phyloP scores from a whole-genome alignment of 2,329 filamentous ascomycete species.

The Geosmithia morbida region DNA sequence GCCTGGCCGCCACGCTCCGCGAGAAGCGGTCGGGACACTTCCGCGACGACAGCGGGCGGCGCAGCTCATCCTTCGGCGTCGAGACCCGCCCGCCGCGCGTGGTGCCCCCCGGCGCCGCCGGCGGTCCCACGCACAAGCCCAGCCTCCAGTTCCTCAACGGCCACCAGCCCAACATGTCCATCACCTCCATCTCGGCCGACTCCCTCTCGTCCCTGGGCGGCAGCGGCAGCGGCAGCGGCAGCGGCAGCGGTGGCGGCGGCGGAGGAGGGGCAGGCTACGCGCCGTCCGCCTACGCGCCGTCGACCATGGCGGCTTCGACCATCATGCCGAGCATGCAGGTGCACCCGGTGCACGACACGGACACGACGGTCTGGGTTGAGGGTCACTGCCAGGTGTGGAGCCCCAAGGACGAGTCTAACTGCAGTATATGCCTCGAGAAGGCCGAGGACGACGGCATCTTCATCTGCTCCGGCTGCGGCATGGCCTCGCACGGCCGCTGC shows the following conservation, averaged over 20 bases:
- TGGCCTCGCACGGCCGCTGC: conserved; percentile 42
- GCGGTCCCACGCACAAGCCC: conserved; percentile 39
- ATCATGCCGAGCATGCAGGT: conserved; percentile 77
- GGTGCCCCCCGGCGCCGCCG: background rate
- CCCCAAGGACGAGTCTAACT: conserved; percentile 42
- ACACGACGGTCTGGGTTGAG: conserved; percentile 71
- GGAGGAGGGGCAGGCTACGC: too few relatives aligned
- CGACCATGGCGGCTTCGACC: conserved; percentile 72
- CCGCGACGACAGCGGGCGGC: conserved; percentile 58
- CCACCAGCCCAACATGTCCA: conserved; percentile 43
- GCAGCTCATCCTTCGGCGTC: conserved; percentile 85
- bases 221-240: conserved; percentile 38
- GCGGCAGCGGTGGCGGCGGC: too few relatives aligned
- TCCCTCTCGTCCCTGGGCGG: conserved; percentile 57
- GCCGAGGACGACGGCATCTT: conserved; percentile 61
- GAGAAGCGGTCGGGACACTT: conserved; percentile 95
- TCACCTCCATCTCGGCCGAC: conserved; percentile 44
- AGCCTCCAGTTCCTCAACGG: conserved; percentile 61
- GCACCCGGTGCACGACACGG: conserved; percentile 64
- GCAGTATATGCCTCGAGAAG: conserved; percentile 64
- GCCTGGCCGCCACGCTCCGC: conserved; percentile 68
- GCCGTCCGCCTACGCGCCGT: conserved; percentile 72
- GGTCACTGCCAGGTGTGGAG: conserved; percentile 66
- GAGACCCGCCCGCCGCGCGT: conserved; percentile 49
- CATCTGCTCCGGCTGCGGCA: conserved; percentile 52